These are phyloP conservation scores for Tubosaeta sp. DNA, from an alignment of 768 basidiomycete species.

Conservation along the genomic window DNA sequence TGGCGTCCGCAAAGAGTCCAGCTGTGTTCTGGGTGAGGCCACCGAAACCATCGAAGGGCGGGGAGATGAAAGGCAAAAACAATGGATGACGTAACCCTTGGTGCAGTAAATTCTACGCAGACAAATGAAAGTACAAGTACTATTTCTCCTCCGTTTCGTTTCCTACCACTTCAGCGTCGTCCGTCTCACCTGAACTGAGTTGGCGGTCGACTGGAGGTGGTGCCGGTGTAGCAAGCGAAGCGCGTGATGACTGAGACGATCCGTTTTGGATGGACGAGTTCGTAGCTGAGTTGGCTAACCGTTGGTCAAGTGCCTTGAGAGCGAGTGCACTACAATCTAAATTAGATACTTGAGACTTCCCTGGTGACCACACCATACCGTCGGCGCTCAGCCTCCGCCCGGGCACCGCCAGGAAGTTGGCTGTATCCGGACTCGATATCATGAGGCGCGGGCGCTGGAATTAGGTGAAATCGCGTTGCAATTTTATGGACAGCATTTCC, in stretches of 20 bases:
- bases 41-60: slow-evolving; percentile 33
- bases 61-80: slow-evolving; percentile 16
- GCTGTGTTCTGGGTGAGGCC: slow-evolving; percentile 14
- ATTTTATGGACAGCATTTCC: slow-evolving; percentile 65
- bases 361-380: slow-evolving; percentile 47
- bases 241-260: slow-evolving; percentile 24
- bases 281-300: slow-evolving; percentile 61
- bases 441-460: slow-evolving; percentile 51
- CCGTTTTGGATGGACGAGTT: slow-evolving; percentile 30
- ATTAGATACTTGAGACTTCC: slow-evolving; percentile 5
- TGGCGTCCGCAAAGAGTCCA: slow-evolving; percentile 9
- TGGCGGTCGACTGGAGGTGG: slow-evolving; percentile 32
- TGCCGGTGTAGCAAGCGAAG: slow-evolving; percentile 28
- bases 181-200: slow-evolving; percentile 19
- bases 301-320: slow-evolving; percentile 92
- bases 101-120: neutral
- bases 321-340: slow-evolving; percentile 76
- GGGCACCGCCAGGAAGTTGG: slow-evolving; percentile 78
- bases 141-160: slow-evolving; percentile 23
- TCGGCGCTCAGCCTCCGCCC: slow-evolving; percentile 95
- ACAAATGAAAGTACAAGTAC: slow-evolving; percentile 13
- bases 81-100: slow-evolving; percentile 20
- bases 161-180: slow-evolving; percentile 13
- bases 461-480: slow-evolving; percentile 67
- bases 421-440: slow-evolving; percentile 77